Conservation (phyloP, 2,329 filamentous ascomycete species). For the Botrytis sinoallii region DNA sequence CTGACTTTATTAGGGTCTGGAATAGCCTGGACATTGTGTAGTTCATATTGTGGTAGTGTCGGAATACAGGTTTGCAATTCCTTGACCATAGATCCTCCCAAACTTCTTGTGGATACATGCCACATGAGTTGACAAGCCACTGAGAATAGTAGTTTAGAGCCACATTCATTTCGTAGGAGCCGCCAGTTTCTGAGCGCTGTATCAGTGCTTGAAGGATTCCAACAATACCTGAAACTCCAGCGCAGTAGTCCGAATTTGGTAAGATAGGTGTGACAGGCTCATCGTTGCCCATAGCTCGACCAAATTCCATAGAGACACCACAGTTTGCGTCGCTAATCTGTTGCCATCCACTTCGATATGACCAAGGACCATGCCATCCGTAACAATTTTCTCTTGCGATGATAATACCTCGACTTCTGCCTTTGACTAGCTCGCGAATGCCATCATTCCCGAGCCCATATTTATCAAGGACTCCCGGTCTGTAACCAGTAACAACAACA, state of each 20-base stretch:
- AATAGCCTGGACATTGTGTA: neutral
- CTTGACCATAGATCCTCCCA: neutral
- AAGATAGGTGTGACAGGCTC: constrained; percentile 46
- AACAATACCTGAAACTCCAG: constrained; percentile 43
- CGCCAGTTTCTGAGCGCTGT: constrained; percentile 41
- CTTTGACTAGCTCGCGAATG: constrained; percentile 36
- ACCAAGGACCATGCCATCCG: constrained; percentile 46
- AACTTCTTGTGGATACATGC: neutral
- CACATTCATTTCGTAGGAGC: constrained; percentile 43
- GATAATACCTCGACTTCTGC: neutral
- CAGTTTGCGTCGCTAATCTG: constrained; percentile 42
- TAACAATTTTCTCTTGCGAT: constrained; percentile 46
- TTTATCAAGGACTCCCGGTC: constrained; percentile 44
- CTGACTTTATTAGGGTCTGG: neutral
- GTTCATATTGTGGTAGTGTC: neutral
- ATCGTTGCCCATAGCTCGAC: constrained; percentile 45
- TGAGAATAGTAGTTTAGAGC: constrained; percentile 44
- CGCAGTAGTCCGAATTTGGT: constrained; percentile 46
- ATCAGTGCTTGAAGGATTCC: constrained; percentile 45
- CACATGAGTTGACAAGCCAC: constrained; percentile 42
- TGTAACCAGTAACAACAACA: constrained; percentile 53
- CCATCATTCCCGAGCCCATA: constrained; percentile 43
- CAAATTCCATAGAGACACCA: constrained; percentile 47
- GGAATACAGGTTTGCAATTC: neutral
- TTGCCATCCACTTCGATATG: constrained; percentile 49